phyloP scores from a whole-genome alignment of 805 yeast species.

The Candida verbasci region DNA sequence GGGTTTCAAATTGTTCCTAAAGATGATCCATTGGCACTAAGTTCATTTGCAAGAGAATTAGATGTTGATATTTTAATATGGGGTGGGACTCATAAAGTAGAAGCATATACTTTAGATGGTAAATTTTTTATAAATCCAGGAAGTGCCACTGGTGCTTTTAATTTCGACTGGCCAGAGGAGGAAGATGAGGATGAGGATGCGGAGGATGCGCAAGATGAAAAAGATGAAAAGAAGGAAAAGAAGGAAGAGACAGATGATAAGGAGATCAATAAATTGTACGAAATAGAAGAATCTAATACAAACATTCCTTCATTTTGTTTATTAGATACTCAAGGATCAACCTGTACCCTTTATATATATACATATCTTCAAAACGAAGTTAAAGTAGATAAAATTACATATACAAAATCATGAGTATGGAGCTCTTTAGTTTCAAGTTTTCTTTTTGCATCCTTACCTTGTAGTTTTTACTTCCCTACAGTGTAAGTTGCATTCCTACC shows the following conservation, averaged over 20 bases:
- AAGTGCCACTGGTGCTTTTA: conserved; percentile 89
- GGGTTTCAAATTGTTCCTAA: conserved; percentile 83
- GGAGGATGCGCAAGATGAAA: conserved; percentile 36
- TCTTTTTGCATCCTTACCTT: too few relatives aligned
- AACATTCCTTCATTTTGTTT: conserved; percentile 85
- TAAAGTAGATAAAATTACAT: conserved; percentile 77
- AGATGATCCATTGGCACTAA: conserved; percentile 78
- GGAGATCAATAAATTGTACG: conserved; percentile 15
- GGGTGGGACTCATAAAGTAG: conserved; percentile 92
- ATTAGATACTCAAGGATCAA: conserved; percentile 75
- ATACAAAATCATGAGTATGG: too few relatives aligned
- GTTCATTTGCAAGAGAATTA: conserved; percentile 80
- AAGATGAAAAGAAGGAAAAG: conserved; percentile 22
- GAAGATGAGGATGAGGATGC: conserved; percentile 44
- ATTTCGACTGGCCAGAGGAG: conserved; percentile 55
- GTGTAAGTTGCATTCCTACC: too few relatives aligned
- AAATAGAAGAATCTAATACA: conserved; percentile 16
- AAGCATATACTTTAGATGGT: conserved; percentile 89
- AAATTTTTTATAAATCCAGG: conserved; percentile 96
- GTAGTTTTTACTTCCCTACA: too few relatives aligned
- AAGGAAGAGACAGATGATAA: conserved; percentile 16
- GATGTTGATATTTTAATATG: conserved; percentile 87
- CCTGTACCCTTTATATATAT: conserved; percentile 81
- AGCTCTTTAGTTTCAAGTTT: too few relatives aligned
- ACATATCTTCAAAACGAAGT: conserved; percentile 77